Conservation (phyloP, 495 filamentous ascomycete species). For the Rusavskia elegans region DNA sequence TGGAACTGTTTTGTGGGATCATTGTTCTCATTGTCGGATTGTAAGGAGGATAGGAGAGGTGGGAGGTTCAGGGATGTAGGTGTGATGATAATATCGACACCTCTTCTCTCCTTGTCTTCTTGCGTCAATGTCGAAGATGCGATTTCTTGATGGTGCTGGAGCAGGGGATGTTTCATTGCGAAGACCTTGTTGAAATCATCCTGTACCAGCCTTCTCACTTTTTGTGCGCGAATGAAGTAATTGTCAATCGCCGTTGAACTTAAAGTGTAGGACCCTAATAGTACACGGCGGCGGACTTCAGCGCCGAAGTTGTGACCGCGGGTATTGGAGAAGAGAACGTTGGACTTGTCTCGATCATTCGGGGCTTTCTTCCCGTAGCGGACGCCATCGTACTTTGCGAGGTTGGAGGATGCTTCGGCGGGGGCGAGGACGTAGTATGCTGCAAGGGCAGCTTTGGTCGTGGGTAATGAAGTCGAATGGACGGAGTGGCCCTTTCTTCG, state of each 20-base stretch:
- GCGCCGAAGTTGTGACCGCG: slow-evolving; percentile 59
- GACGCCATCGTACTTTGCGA: slow-evolving; percentile 94
- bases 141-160: slow-evolving; percentile 2
- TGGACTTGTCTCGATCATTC: slow-evolving; percentile 18
- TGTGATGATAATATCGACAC: slow-evolving; percentile 75
- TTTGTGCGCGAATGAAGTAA: slow-evolving; percentile 90
- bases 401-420: slow-evolving; percentile 88
- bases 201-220: slow-evolving; percentile 67
- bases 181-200: slow-evolving; percentile 76
- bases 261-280: slow-evolving; percentile 80
- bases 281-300: slow-evolving; percentile 72
- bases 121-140: slow-evolving; percentile 7
- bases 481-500: slow-evolving; percentile 47
- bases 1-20: slow-evolving; percentile 49
- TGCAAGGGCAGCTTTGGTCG: slow-evolving; percentile 69
- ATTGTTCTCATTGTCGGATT: slow-evolving; percentile 24
- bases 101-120: slow-evolving; percentile 26
- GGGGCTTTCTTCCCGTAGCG: slow-evolving; percentile 54
- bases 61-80: slow-evolving; percentile 72
- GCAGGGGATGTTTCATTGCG: slow-evolving; percentile 45
- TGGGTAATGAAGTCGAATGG: slow-evolving; percentile 63
- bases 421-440: slow-evolving; percentile 94
- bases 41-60: slow-evolving; percentile 34
- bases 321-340: slow-evolving; percentile 59
- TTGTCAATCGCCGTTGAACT: slow-evolving; percentile 87